Percentiles rank a stretch among this genome's conserved stretches.
These are phyloP conservation scores for Cladochytrium replicatum DNA, from an alignment of 192 early-diverging fungal genomes.

Conservation along the genomic window DNA sequence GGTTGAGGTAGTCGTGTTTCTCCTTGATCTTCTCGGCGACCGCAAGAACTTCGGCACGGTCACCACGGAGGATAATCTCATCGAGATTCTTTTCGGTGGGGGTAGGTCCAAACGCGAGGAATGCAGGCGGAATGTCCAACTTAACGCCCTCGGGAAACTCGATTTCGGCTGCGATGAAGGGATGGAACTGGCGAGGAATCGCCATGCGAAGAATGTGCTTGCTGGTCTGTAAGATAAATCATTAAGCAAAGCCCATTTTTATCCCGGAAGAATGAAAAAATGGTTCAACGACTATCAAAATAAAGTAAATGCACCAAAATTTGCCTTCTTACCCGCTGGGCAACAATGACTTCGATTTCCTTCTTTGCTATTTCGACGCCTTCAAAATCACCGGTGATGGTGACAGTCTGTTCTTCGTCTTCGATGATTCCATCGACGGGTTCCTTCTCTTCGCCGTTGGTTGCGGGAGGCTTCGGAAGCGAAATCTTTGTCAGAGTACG, in stretches of 20 bases:
- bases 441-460: constrained; percentile 24
- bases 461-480: constrained; percentile 42
- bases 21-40: constrained; percentile 54
- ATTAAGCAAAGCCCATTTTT: too few relatives aligned
- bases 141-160: too few relatives aligned
- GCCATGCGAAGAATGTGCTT: constrained; percentile 57
- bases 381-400: constrained; percentile 73
- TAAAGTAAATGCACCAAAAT: too few relatives aligned
- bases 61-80: constrained; percentile 70
- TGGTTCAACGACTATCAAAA: neutral
- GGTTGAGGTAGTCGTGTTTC: constrained; percentile 50
- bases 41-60: constrained; percentile 55
- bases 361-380: constrained; percentile 76
- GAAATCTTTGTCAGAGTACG: constrained; percentile 67
- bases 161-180: constrained; percentile 86
- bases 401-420: constrained; percentile 55
- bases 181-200: constrained; percentile 63
- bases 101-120: constrained; percentile 28
- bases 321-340: constrained; percentile 58
- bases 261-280: neutral
- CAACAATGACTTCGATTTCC: constrained; percentile 71
- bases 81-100: constrained; percentile 33
- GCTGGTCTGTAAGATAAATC: constrained; percentile 41
- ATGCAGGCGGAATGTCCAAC: constrained; percentile 73
- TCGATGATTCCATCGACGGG: constrained; percentile 25